Conservation (phyloP, 1,284 basidiomycete species). For the Peniophora sp. region DNA sequence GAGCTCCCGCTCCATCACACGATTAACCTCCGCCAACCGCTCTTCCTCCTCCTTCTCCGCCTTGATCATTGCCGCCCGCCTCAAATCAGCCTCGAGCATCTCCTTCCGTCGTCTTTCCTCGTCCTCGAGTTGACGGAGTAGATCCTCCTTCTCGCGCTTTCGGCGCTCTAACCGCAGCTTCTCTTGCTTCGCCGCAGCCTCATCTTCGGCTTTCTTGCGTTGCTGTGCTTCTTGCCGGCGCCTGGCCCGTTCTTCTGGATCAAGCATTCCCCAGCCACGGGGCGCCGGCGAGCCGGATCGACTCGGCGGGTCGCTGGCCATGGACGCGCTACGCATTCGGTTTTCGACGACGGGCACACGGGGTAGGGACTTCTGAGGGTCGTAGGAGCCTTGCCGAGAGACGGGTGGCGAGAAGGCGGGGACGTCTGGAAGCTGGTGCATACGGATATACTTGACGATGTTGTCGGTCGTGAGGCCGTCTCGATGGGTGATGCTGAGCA, state of each 20-base stretch:
- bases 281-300: constrained; percentile 4
- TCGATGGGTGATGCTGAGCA: constrained; percentile 6
- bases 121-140: constrained; percentile 35
- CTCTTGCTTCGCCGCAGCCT: constrained; percentile 40
- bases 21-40: constrained; percentile 42
- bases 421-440: neutral
- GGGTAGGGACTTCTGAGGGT: constrained; percentile 7
- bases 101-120: constrained; percentile 40
- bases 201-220: constrained; percentile 30
- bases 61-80: constrained; percentile 36
- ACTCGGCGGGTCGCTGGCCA: constrained; percentile 1
- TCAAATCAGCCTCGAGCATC: constrained; percentile 42
- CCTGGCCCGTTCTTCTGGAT: constrained; percentile 38
- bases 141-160: constrained; percentile 38
- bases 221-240: constrained; percentile 15
- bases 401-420: neutral
- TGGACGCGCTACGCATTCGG: neutral
- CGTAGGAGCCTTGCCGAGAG: constrained; percentile 1
- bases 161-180: constrained; percentile 37
- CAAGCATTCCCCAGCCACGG: constrained; percentile 9
- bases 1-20: constrained; percentile 35
- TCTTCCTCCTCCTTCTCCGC: constrained; percentile 38
- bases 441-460: constrained; percentile 7
- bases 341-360: neutral
- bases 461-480: constrained; percentile 5